These are phyloP conservation scores for Canariomyces notabilis DNA, from an alignment of 2,329 filamentous ascomycete species.

Conservation along the genomic window DNA sequence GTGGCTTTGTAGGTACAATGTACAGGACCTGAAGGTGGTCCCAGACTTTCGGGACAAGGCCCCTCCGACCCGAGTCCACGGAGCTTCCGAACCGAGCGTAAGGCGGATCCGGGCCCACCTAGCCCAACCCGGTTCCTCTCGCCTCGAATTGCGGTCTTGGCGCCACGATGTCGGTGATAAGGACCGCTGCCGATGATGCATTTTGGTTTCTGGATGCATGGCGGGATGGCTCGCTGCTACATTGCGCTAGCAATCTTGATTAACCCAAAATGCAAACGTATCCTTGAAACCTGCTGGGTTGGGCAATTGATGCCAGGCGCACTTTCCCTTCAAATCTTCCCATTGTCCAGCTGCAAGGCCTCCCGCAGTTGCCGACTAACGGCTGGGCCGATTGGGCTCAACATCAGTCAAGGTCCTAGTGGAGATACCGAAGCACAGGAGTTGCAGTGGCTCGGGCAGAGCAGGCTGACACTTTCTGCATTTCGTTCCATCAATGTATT, in stretches of 20 bases:
- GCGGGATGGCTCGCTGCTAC: background rate
- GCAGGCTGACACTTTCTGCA: background rate
- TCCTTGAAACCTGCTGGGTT: background rate
- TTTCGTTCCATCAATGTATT: no score
- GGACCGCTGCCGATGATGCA: conserved; percentile 1
- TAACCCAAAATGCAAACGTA: background rate
- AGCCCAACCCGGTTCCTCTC: background rate
- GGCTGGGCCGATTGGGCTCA: conserved; percentile 8
- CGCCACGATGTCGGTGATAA: background rate
- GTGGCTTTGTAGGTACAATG: no score
- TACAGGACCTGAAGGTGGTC: no score
- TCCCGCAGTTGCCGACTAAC: conserved; percentile 7
- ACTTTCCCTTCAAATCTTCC: background rate
- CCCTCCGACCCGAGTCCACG: no score
- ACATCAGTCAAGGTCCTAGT: no score
- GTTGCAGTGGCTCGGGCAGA: background rate
- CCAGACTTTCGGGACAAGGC: conserved; percentile 18
- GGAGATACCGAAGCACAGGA: no score
- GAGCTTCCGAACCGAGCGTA: conserved; percentile 12
- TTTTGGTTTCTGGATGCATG: no score
- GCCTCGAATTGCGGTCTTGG: conserved; percentile 8
- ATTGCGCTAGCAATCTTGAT: background rate
- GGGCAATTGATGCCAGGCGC: background rate
- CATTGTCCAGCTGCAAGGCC: conserved; percentile 3
- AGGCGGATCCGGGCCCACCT: conserved; percentile 15